These are phyloP conservation scores for Talaromyces ruber DNA, from an alignment of 495 filamentous ascomycete species.

Conservation along the genomic window DNA sequence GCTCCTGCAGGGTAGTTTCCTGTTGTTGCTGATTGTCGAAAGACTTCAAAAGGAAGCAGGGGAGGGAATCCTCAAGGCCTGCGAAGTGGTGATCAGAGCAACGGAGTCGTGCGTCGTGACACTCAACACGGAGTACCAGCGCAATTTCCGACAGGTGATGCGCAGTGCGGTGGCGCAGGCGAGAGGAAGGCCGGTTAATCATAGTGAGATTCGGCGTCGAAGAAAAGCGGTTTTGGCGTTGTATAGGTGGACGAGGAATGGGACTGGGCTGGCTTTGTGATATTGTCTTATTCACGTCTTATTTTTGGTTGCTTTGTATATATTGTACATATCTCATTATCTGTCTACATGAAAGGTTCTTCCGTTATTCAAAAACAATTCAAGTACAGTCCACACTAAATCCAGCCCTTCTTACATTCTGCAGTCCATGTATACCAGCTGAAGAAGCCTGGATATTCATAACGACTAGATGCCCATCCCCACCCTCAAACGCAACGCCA, in stretches of 20 bases:
- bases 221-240: constrained; percentile 64
- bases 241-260: constrained; percentile 76
- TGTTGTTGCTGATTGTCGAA: constrained; percentile 73
- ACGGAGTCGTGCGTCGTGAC: constrained; percentile 83
- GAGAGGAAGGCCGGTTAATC: constrained; percentile 63
- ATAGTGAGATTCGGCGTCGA: constrained; percentile 66
- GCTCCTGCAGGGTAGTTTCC: constrained; percentile 72
- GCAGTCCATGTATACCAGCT: constrained; percentile 14
- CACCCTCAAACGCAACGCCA: constrained; percentile 55
- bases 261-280: constrained; percentile 64
- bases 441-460: constrained; percentile 11
- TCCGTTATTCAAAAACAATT: not conserved
- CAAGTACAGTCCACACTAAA: constrained; percentile 5
- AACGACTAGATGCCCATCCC: constrained; percentile 39
- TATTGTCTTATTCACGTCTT: not conserved
- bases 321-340: not conserved
- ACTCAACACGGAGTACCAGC: constrained; percentile 78
- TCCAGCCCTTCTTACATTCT: constrained; percentile 8
- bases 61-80: constrained; percentile 71
- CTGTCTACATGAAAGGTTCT: not conserved
- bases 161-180: constrained; percentile 72
- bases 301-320: not conserved
- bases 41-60: constrained; percentile 73
- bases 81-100: constrained; percentile 78
- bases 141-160: constrained; percentile 80